These are phyloP conservation scores for Apiotrichum gracile DNA, from an alignment of 1,284 basidiomycete genomes.

Conservation along the genomic window DNA sequence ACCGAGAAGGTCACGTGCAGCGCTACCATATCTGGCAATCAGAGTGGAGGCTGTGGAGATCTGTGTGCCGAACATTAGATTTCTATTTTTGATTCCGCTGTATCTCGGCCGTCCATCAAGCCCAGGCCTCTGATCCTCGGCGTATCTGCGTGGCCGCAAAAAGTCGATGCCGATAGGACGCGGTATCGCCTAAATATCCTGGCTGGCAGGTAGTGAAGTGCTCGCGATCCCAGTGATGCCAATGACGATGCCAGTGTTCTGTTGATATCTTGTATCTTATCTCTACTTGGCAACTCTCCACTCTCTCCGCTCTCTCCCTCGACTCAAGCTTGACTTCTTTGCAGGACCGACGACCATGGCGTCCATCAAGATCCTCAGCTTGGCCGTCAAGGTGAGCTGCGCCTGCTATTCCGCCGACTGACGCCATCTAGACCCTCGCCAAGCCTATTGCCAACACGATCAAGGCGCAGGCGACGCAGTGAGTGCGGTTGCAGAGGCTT, in stretches of 20 bases:
- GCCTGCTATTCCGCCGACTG: not conserved
- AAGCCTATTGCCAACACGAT: conserved; percentile 73
- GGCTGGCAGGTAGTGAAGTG: not conserved
- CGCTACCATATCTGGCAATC: too few species aligned
- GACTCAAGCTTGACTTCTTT: not conserved
- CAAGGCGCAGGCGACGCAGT: conserved; percentile 74
- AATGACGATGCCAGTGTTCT: too few species aligned
- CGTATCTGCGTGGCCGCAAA: too few species aligned
- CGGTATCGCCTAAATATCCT: not conserved
- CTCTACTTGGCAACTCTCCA: too few species aligned
- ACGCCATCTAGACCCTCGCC: conserved; percentile 60
- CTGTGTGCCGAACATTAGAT: too few species aligned
- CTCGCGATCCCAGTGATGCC: not conserved
- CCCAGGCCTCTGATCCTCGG: too few species aligned
- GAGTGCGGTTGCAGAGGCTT: conserved; percentile 30
- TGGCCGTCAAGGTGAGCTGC: conserved; percentile 59
- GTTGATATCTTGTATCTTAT: too few species aligned
- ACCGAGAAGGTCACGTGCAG: too few species aligned
- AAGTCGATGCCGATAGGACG: conserved; percentile 2
- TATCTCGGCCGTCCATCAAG: too few species aligned
- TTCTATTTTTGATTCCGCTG: too few species aligned
- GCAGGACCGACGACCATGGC: conserved; percentile 52
- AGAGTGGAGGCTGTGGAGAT: too few species aligned
- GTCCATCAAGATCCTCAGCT: conserved; percentile 60
- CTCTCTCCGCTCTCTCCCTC: not conserved